Evolutionary conservation across 805 yeast genomes (phyloP).

Genomic region (Candida endomychidarum): DNA sequence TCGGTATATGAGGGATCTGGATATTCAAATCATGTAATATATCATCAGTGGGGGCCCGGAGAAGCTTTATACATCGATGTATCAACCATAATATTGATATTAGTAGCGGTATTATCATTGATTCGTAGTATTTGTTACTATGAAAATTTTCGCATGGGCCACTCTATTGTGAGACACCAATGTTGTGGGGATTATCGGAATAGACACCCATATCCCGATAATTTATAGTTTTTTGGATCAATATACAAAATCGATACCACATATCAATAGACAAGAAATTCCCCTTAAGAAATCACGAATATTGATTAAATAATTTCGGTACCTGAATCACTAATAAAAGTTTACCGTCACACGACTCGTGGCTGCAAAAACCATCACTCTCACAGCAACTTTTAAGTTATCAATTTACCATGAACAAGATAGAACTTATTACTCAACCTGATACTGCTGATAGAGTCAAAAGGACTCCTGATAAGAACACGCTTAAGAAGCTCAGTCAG

Average conservation of each 20-base stretch:
- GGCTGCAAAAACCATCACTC: conserved; percentile 4
- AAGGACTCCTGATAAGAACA: conserved; percentile 12
- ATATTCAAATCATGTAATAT: conserved; percentile 45
- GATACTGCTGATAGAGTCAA: conserved; percentile 6
- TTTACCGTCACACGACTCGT: background rate
- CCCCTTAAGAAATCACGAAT: too few relatives aligned
- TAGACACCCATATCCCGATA: too few relatives aligned
- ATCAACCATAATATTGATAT: conserved; percentile 41
- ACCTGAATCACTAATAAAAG: too few relatives aligned
- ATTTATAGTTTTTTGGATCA: too few relatives aligned
- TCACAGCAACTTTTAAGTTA: background rate
- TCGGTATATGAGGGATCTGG: conserved; percentile 56
- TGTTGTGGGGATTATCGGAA: too few relatives aligned
- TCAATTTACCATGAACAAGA: conserved; percentile 13
- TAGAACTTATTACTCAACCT: conserved; percentile 31
- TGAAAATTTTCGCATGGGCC: conserved; percentile 5
- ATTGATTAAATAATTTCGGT: too few relatives aligned
- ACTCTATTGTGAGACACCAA: too few relatives aligned
- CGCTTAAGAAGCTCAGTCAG: conserved; percentile 26
- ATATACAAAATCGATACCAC: too few relatives aligned
- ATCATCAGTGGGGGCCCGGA: conserved; percentile 46
- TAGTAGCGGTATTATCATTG: conserved; percentile 32
- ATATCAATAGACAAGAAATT: too few relatives aligned
- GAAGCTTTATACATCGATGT: conserved; percentile 36
- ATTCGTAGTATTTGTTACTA: too few relatives aligned